Base-by-base conservation (phyloP, 768 basidiomycete species). In the Collybiopsis luxurians region DNA sequence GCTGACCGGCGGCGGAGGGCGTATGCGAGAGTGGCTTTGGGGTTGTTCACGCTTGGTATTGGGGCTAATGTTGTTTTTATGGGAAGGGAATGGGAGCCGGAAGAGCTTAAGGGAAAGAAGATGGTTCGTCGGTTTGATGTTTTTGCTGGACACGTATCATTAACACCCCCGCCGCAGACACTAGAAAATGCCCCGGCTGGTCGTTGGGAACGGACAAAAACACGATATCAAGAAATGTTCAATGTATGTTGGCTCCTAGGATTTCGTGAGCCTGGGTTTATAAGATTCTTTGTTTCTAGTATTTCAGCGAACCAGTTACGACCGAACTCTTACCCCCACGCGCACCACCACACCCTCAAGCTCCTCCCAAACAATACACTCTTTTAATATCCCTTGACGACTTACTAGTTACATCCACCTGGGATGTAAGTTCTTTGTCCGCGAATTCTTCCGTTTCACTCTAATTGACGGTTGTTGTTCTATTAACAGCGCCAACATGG, bases 301-400 rank as follows among this genome's bases (percentile, higher is more conserved):
- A 86, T 69, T 95, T 98, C 73, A 92, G 87, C 67, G 90, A 98
- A 75, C 97, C 97, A 2, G 84, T 87, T 45, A 97, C 93, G 91
- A 79, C 88, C 27, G 93, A 95, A 67, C 82, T 99, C 1, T 82
- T 99, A 1, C 97, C 96, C 0, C 87, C 92, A 42, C 50, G 50
- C 4, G 24, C 50, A 15, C 23, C 36, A 15, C 89, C 90, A 11
- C 78, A 89, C 42, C 91, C 93, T 2, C 74, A 86, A 26, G 89
- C 89, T 2, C 86, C 92, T 57, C 86, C 89, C 70, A 89, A 95
- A 56, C 94, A 93, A 0, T 97, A 93, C 74, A 98, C 96, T 1
- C 82, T 98, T 19, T 77, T 98, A 9, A 72, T 99, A 50, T 94
- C 93, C 30, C 74, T 99, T 24, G 96, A 99, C 59, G 95, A 96